These are phyloP conservation scores for Cyberlindnera veronae DNA, from an alignment of 805 yeast genomes.

Conservation along the genomic window DNA sequence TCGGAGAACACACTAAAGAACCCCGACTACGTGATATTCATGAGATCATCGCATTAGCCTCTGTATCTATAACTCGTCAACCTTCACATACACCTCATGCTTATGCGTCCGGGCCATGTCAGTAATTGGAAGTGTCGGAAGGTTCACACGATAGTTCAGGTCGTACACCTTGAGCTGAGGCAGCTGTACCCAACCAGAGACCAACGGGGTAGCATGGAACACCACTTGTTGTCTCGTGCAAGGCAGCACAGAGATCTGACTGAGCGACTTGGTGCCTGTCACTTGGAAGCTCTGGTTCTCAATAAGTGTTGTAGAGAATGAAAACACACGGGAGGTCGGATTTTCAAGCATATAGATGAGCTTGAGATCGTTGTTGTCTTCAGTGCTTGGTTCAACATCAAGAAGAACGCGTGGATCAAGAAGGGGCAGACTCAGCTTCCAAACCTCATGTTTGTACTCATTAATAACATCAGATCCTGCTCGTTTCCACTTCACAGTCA, in stretches of 20 bases:
- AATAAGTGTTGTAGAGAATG: slow-evolving; percentile 49
- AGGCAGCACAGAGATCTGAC: slow-evolving; percentile 47
- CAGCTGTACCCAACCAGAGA: slow-evolving; percentile 34
- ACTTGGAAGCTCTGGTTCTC: slow-evolving; percentile 35
- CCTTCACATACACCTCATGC: slow-evolving; percentile 23
- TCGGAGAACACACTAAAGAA: no score
- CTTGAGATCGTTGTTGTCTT: slow-evolving; percentile 24
- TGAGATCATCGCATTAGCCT: no score
- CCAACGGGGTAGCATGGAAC: slow-evolving; percentile 28
- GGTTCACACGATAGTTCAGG: slow-evolving; percentile 58
- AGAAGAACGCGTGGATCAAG: slow-evolving; percentile 68
- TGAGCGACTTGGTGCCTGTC: slow-evolving; percentile 31
- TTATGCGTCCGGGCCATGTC: slow-evolving; percentile 28
- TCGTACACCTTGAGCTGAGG: slow-evolving; percentile 70
- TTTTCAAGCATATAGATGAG: slow-evolving; percentile 61
- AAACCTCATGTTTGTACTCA: slow-evolving; percentile 34
- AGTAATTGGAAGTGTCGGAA: slow-evolving; percentile 47
- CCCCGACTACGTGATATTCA: no score
- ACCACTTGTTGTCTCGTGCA: slow-evolving; percentile 46
- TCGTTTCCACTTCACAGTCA: slow-evolving; percentile 35
- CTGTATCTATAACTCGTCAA: slow-evolving; percentile 5
- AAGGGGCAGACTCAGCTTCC: slow-evolving; percentile 56
- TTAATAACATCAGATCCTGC: slow-evolving; percentile 24
- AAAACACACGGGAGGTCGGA: slow-evolving; percentile 67
- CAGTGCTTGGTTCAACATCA: slow-evolving; percentile 28